These are phyloP conservation scores for Whalleya microplaca DNA, from an alignment of 2,329 filamentous ascomycete genomes.

Conservation along the genomic window DNA sequence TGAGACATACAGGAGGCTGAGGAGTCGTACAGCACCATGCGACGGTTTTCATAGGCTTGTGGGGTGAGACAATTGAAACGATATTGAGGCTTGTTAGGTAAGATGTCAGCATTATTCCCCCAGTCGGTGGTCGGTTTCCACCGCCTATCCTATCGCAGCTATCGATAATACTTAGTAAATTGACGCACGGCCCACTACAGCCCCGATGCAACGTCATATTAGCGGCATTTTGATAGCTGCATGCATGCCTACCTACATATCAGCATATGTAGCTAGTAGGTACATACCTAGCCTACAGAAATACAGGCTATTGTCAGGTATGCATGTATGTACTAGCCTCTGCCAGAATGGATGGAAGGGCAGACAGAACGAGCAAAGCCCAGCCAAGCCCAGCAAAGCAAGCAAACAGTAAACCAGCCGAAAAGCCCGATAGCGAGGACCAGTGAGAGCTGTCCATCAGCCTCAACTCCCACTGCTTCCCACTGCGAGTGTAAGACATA, in stretches of 20 bases:
- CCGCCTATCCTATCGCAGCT: background rate
- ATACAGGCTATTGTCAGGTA: no score
- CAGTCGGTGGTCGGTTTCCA: background rate
- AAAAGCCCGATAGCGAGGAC: background rate
- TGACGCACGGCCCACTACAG: background rate
- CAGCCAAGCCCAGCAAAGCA: background rate
- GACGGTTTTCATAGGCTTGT: constrained; percentile 3
- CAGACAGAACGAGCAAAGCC: background rate
- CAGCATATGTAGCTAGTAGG: no score
- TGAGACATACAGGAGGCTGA: constrained; percentile 23
- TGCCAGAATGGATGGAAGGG: background rate
- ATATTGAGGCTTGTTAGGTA: constrained; percentile 5
- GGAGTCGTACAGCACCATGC: constrained; percentile 9
- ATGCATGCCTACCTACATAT: background rate
- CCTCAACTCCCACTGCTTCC: constrained; percentile 31
- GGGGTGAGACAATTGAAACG: constrained; percentile 23
- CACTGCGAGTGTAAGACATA: constrained; percentile 29
- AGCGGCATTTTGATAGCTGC: background rate
- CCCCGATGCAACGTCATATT: constrained; percentile 7
- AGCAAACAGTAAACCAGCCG: no score
- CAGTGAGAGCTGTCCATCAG: constrained; percentile 13
- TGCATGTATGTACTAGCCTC: background rate
- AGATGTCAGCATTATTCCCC: constrained; percentile 9
- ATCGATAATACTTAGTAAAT: no score
- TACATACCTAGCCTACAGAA: background rate